Conservation (phyloP, 257 asterid species). For the Capsicum chinense region DNA sequence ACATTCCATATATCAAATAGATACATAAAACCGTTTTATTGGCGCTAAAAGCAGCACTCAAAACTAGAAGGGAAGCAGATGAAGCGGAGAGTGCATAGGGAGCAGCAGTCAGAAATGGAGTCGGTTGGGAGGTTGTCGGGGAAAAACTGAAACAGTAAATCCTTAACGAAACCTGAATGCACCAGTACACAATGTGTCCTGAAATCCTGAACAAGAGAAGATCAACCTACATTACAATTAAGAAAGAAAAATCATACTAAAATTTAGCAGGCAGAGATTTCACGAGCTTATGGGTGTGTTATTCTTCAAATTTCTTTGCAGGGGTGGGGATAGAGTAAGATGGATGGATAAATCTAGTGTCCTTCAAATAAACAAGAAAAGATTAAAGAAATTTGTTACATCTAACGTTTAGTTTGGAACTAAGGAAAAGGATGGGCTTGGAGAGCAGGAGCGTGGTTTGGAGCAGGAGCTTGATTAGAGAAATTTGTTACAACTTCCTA, state of each 20-base stretch:
- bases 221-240: not conserved
- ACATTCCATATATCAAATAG: not conserved
- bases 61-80: not conserved
- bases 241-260: not conserved
- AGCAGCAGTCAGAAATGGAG: not conserved
- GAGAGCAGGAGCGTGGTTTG: not conserved
- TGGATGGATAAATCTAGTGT: not conserved
- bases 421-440: not conserved
- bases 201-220: not conserved
- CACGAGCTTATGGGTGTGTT: not conserved
- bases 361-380: not conserved
- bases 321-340: not conserved
- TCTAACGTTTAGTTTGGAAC: too few relatives aligned
- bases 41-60: not conserved
- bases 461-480: too few relatives aligned
- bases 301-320: not conserved
- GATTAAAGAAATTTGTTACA: not conserved
- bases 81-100: not conserved
- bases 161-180: not conserved
- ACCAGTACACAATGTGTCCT: not conserved
- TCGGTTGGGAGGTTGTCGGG: not conserved
- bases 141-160: not conserved
- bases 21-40: slow-evolving; percentile 13
- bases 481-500: too few relatives aligned
- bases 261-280: not conserved